phyloP scores from a whole-genome alignment of 2,329 filamentous ascomycete species.

The Arthrinium puccinioides region DNA sequence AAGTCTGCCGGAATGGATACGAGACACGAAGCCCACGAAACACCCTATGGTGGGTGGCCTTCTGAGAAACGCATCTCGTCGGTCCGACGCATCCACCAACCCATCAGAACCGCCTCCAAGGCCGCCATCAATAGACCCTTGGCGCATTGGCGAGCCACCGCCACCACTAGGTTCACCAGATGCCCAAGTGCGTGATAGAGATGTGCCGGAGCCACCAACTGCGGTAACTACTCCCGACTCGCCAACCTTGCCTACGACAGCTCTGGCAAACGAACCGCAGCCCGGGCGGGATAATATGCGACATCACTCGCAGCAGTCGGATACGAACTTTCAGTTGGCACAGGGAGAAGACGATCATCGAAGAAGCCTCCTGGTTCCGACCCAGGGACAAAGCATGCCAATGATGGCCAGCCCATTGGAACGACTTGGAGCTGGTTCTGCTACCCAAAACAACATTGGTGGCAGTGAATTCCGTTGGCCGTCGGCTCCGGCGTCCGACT shows the following conservation, averaged over 20 bases:
- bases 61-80: constrained; percentile 16
- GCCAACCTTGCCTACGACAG: constrained; percentile 16
- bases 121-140: constrained; percentile 35
- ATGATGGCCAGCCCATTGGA: background rate
- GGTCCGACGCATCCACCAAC: constrained; percentile 14
- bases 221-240: constrained; percentile 17
- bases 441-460: background rate
- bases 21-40: too few species aligned
- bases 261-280: background rate
- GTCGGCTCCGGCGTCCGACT: background rate
- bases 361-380: background rate
- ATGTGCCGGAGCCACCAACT: constrained; percentile 14
- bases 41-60: too few species aligned
- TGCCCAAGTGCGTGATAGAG: constrained; percentile 11
- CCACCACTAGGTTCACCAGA: constrained; percentile 2
- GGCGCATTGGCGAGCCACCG: constrained; percentile 28
- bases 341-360: background rate
- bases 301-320: background rate
- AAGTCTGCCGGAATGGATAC: too few species aligned
- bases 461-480: background rate
- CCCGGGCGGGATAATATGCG: background rate
- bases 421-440: background rate
- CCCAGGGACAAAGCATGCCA: background rate
- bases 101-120: constrained; percentile 18
- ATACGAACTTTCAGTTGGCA: background rate